Percentiles rank a stretch among this genome's conserved stretches.
phyloP scores from a whole-genome alignment of 2,329 filamentous ascomycete genomes.

The Gnomoniopsis smithogilvyi region DNA sequence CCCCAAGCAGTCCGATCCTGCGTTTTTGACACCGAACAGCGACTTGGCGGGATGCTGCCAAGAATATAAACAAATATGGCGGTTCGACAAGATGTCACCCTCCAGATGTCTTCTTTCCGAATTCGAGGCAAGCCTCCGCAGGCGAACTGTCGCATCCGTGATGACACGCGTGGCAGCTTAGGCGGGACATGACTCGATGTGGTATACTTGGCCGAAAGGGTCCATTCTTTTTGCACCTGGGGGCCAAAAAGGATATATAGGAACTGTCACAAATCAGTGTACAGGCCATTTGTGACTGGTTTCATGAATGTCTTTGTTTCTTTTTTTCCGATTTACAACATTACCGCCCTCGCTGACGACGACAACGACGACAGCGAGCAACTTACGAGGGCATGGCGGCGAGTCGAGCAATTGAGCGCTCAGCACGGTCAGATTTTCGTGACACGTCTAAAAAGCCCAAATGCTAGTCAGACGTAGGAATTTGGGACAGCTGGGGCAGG shows the following conservation, averaged over 20 bases:
- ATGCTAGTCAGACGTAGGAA: not conserved
- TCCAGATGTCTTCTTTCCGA: not conserved
- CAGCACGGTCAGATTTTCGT: not conserved
- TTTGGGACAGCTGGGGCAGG: not conserved
- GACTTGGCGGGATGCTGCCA: too few species aligned
- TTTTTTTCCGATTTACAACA: too few species aligned
- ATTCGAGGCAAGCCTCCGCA: not conserved
- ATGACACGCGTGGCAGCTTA: not conserved
- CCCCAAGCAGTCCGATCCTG: too few species aligned
- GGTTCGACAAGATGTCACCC: not conserved
- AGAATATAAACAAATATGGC: too few species aligned
- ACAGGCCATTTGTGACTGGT: not conserved
- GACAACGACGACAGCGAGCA: not conserved
- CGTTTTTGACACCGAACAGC: too few species aligned
- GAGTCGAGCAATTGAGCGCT: not conserved
- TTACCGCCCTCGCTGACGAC: not conserved
- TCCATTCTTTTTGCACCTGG: not conserved
- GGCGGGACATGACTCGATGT: not conserved
- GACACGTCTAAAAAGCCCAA: not conserved
- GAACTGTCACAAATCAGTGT: not conserved
- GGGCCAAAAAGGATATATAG: not conserved
- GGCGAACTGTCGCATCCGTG: not conserved
- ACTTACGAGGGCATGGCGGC: not conserved
- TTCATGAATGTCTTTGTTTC: not conserved
- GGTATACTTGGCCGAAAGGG: not conserved